A percentile compares a stretch with the other conserved stretches of the same genome.
phyloP scores from a whole-genome alignment of 2,329 filamentous ascomycete species.

The Penicillium nordicum region DNA sequence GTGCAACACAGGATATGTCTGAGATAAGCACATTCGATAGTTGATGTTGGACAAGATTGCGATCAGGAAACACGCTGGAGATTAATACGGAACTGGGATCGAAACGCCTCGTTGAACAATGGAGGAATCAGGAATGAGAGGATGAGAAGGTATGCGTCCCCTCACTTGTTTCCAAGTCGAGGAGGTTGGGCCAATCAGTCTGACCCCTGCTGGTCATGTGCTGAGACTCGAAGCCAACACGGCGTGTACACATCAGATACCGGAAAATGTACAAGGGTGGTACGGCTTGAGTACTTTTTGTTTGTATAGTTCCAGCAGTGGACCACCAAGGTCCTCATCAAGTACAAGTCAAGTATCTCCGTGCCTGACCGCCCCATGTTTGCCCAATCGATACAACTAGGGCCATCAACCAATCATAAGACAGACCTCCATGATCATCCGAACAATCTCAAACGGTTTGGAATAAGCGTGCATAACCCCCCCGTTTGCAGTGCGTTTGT shows the following conservation, averaged over 20 bases:
- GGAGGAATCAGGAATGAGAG: conserved; percentile 16
- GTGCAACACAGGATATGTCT: not conserved
- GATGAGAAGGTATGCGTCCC: conserved; percentile 11
- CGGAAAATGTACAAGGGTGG: not conserved
- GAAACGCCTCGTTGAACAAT: conserved; percentile 16
- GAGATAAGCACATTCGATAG: conserved; percentile 6
- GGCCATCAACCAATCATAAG: conserved; percentile 11
- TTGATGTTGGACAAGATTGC: conserved; percentile 2
- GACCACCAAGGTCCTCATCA: not conserved
- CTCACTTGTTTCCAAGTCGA: conserved; percentile 20
- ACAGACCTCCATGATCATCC: not conserved
- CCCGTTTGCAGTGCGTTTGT: conserved; percentile 3
- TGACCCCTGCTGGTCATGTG: conserved; percentile 9
- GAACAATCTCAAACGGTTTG: not conserved
- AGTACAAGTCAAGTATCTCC: conserved; percentile 7
- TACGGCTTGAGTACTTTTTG: not conserved
- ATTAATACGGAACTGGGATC: conserved; percentile 6
- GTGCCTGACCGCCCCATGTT: conserved; percentile 25
- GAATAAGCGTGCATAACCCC: not conserved
- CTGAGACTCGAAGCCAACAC: conserved; percentile 11
- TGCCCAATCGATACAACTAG: conserved; percentile 19
- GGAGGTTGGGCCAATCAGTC: conserved; percentile 34
- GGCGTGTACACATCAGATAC: conserved; percentile 7
- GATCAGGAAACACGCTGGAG: conserved; percentile 3
- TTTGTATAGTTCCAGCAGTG: not conserved